These are phyloP conservation scores for Gynochthodes officinalis DNA, from an alignment of 257 asterid species.

Conservation along the genomic window DNA sequence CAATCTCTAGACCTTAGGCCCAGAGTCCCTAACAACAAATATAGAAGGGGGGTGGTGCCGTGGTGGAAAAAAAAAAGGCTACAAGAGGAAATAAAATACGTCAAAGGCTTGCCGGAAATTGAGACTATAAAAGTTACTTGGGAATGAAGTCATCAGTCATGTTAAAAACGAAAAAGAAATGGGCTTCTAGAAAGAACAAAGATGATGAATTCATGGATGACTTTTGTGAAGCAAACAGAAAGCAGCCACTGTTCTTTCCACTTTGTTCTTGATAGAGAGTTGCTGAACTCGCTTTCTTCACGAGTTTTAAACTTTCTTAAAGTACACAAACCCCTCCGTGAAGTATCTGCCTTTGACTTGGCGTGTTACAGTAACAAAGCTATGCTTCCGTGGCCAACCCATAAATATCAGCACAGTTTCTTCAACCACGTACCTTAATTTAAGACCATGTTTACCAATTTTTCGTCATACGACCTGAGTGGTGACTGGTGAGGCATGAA, in stretches of 20 bases:
- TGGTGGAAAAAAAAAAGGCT: too few relatives aligned
- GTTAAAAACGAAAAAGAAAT: background rate
- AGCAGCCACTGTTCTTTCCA: background rate
- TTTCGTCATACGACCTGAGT: too few relatives aligned
- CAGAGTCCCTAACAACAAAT: too few relatives aligned
- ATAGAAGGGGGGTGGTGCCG: too few relatives aligned
- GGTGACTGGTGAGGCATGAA: too few relatives aligned
- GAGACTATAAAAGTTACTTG: conserved; percentile 8
- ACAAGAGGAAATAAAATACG: too few relatives aligned
- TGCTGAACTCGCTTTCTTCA: too few relatives aligned
- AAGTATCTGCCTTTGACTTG: conserved; percentile 18
- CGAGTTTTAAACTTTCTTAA: background rate
- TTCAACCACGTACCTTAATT: too few relatives aligned
- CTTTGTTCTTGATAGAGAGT: background rate
- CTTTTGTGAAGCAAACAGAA: background rate
- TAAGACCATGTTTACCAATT: too few relatives aligned
- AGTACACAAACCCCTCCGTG: background rate
- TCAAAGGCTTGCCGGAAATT: background rate
- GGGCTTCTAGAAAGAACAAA: background rate
- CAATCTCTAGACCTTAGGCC: too few relatives aligned
- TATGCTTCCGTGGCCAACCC: background rate
- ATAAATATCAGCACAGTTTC: too few relatives aligned
- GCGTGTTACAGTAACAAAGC: conserved; percentile 18
- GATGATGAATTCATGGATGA: background rate
- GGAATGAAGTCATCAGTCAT: conserved; percentile 10